Percentiles rank a stretch among this genome's conserved stretches.
Evolutionary conservation across 2,329 filamentous ascomycete species (phyloP).

Genomic region (Alternaria brassicicola): DNA sequence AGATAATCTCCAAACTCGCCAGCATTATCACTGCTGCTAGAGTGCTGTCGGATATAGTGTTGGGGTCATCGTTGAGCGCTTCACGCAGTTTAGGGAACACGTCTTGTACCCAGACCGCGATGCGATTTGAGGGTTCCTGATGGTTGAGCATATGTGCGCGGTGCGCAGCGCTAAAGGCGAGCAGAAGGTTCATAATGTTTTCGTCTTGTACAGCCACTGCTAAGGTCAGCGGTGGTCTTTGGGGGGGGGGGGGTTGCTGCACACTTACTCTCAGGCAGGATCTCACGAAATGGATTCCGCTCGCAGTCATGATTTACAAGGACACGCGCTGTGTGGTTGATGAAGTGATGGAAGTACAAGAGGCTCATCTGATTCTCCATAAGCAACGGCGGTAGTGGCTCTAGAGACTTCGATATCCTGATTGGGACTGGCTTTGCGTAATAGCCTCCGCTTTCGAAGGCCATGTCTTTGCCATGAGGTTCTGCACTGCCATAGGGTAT

Average conservation of each 20-base stretch:
- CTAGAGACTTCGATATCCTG: slow-evolving; percentile 63
- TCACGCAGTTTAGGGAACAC: slow-evolving; percentile 75
- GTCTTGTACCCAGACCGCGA: slow-evolving; percentile 79
- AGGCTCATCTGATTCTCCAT: slow-evolving; percentile 80
- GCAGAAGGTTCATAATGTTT: slow-evolving; percentile 75
- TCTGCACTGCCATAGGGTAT: slow-evolving; percentile 44
- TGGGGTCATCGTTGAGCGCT: slow-evolving; percentile 62
- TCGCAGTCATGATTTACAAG: slow-evolving; percentile 67
- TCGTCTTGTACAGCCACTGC: slow-evolving; percentile 70
- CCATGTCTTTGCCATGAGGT: slow-evolving; percentile 55
- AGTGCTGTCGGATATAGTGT: slow-evolving; percentile 69
- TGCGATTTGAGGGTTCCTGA: slow-evolving; percentile 75
- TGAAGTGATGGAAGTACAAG: slow-evolving; percentile 74
- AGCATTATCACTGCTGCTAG: slow-evolving; percentile 86
- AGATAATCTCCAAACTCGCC: slow-evolving; percentile 81
- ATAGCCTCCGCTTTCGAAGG: slow-evolving; percentile 67
- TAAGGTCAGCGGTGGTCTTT: slow-evolving; percentile 26
- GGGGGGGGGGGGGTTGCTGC: too few relatives aligned
- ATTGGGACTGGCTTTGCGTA: slow-evolving; percentile 73
- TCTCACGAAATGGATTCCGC: slow-evolving; percentile 64
- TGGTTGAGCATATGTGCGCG: slow-evolving; percentile 76
- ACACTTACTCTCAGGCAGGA: slow-evolving; percentile 65
- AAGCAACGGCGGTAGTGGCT: slow-evolving; percentile 62
- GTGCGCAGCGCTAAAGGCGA: slow-evolving; percentile 86
- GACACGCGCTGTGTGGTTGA: slow-evolving; percentile 79